Evolutionary conservation across 108 stramenopile genomes (phyloP), one percentile per base, ranked within the genome.

Genomic region (Nitzschia inconspicua): DNA sequence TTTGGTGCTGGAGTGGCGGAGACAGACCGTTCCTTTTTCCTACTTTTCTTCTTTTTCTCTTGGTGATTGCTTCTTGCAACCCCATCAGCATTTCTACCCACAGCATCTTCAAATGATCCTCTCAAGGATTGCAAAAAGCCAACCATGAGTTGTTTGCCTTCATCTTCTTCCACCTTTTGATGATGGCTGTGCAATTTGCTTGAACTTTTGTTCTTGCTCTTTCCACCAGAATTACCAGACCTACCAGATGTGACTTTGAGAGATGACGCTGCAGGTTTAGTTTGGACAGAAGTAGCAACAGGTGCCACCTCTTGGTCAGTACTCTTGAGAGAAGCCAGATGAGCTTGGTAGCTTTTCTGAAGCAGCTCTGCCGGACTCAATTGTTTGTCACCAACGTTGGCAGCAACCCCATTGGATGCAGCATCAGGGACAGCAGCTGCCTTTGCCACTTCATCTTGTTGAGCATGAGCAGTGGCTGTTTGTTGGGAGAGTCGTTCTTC

Each of bases 41-140:
- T 44, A 1, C n/a, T 55, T 8, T 44, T 29, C 16, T 3, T 11
- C 27, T 19, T 50, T 2, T 10, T 37, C 57, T 42, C 48, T 49
- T 68, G 3, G 28, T 47, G 5, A 23, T 35, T 2, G 39, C 6
- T 47, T 29, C 16, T 27, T 29, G 40, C 26, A 8, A 22, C 26
- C 34, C 11, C 22, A 41, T 23, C 49, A 14, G 36, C 60, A 28
- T 72, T 62, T 42, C 63, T 16, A n/a, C 51, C 57, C 11, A 65
- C 40, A 16, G 72, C 75, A 8, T 71, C 68, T 63, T 69, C 53
- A 43, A 47, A 75, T 19, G 69, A 55, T 14, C 67, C 40, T n/a
- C 67, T 48, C 16, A 74, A 44, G 7, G 79, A 80, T 30, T 58
- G 70, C 37, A 80, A 29, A 50, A 80, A 72, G 0, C 72, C 75